phyloP scores from a whole-genome alignment of 371 early-diverging fungal genomes.

The Phascolomyces articulosus region DNA sequence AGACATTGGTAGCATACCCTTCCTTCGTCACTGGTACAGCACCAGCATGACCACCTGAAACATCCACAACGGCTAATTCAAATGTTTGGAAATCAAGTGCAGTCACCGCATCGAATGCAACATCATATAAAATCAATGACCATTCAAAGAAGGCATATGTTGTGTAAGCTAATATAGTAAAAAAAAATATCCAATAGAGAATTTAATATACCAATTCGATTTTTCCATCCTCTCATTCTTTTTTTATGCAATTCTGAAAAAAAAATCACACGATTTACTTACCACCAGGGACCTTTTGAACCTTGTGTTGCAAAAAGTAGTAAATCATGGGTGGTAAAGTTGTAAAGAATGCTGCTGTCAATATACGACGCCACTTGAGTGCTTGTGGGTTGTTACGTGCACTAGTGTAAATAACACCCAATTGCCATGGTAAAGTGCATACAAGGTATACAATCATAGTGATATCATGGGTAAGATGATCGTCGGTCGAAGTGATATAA shows the following conservation, averaged over 20 bases:
- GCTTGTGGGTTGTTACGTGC: constrained; percentile 29
- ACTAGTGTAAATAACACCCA: constrained; percentile 58
- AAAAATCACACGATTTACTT: constrained; percentile 9
- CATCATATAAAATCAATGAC: constrained; percentile 79
- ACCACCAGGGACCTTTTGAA: constrained; percentile 72
- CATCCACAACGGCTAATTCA: constrained; percentile 56
- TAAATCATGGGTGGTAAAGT: constrained; percentile 77
- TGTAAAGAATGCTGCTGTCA: constrained; percentile 64
- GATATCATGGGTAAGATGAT: constrained; percentile 81
- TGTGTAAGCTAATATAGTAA: constrained; percentile 64
- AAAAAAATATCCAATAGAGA: not conserved
- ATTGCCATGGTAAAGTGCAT: constrained; percentile 77
- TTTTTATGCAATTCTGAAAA: too few relatives aligned
- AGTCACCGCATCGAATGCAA: constrained; percentile 77
- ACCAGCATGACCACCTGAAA: constrained; percentile 27
- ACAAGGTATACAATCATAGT: constrained; percentile 79
- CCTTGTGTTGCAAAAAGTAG: constrained; percentile 80
- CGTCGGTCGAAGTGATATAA: constrained; percentile 81
- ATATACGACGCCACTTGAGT: constrained; percentile 42
- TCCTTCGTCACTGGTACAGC: constrained; percentile 23
- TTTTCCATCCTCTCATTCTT: too few relatives aligned
- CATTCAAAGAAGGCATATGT: constrained; percentile 86
- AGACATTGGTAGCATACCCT: constrained; percentile 24
- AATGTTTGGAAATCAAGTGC: constrained; percentile 69
- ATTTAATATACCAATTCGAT: too few relatives aligned